Base-by-base conservation (phyloP, 352 stramenopile species). In the Discostella stelligera region DNA sequence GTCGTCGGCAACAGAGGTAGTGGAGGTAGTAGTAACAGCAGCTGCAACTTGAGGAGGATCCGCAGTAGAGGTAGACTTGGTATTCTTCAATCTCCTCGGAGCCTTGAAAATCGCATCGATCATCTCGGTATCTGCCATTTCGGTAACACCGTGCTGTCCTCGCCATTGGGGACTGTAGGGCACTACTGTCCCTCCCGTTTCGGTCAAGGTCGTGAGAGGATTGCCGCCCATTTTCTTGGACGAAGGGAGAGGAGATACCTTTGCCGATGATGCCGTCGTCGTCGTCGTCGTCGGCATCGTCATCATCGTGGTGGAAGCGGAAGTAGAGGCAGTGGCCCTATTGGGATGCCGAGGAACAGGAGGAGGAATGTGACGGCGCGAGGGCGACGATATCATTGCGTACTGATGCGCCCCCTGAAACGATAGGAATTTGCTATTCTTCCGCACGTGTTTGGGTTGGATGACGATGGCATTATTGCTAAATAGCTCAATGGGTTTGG, bases 21-120 rank as follows among this genome's bases (percentile, higher is more conserved):
- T 41, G 32, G 32, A 41, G 9, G 32, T 41, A 41, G 32, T 41
- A 41, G 32, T 9, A 41, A 9, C 52, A 39, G 10, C 16, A n/a
- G 20, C 3, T 59, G 52, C 7, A n/a, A n/a, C n/a, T n/a, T n/a
- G n/a, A n/a, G n/a, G n/a, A n/a, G 32, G 32, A 41, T n/a, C 27
- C 5, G 37, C 37, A 10, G 37, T 14, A 44, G 10, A 23, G 9
- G 30, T 37, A 4, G n/a, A 55, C 23, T 32, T 23, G 21, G 5
- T 41, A 21, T 7, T 7, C 16, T 44, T 53, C 27, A 10, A 16
- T 27, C 53, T 27, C 52, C 53, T 14, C 11, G 65, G 55, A 44
- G 27, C 63, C 59, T 83, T 83, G 50, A 83, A 83, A 63, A 83
- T 83, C 30, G 75, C 75, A 63, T 69, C 62, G 30, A 83, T 59